Conservation (phyloP, 768 basidiomycete genomes). For the Tephrocybe sp. region DNA sequence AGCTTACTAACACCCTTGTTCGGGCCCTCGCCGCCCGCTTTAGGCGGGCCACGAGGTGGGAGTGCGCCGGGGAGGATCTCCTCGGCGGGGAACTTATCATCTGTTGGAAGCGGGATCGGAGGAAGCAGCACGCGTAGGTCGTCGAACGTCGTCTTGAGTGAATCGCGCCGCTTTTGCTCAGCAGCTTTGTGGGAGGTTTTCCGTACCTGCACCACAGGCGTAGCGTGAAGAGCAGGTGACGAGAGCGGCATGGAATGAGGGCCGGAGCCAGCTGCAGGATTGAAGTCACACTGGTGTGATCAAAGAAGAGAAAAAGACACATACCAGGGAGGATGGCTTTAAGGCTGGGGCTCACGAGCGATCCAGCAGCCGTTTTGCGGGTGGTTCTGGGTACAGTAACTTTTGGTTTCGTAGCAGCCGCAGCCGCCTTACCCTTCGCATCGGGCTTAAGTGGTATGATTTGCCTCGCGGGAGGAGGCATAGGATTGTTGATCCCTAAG, state of each 20-base stretch:
- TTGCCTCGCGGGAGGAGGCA: slow-evolving; percentile 32
- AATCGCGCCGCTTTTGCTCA: slow-evolving; percentile 96
- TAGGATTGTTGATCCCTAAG: slow-evolving; percentile 50
- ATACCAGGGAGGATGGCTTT: slow-evolving; percentile 76
- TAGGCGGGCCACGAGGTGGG: slow-evolving; percentile 87
- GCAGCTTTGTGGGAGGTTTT: slow-evolving; percentile 94
- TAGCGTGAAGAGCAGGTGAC: slow-evolving; percentile 5
- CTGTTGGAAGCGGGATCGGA: slow-evolving; percentile 81
- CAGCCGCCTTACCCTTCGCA: slow-evolving; percentile 23
- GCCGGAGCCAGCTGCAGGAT: slow-evolving; percentile 21
- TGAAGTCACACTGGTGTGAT: not conserved
- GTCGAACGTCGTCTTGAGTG: slow-evolving; percentile 91
- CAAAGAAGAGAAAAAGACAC: slow-evolving; percentile 16
- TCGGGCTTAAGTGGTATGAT: slow-evolving; percentile 13
- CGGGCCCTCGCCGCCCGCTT: slow-evolving; percentile 85
- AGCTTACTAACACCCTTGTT: slow-evolving; percentile 95
- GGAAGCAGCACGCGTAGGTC: slow-evolving; percentile 83
- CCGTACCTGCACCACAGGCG: slow-evolving; percentile 41
- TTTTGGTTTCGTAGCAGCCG: slow-evolving; percentile 26
- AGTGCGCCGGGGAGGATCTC: slow-evolving; percentile 84
- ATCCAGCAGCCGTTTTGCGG: slow-evolving; percentile 29
- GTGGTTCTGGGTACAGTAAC: slow-evolving; percentile 18
- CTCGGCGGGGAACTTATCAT: slow-evolving; percentile 69
- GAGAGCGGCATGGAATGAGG: slow-evolving; percentile 12
- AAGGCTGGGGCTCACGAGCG: slow-evolving; percentile 52